These are phyloP conservation scores for Chlorella sorokiniana DNA, from an alignment of 139 green algal species.

Conservation along the genomic window DNA sequence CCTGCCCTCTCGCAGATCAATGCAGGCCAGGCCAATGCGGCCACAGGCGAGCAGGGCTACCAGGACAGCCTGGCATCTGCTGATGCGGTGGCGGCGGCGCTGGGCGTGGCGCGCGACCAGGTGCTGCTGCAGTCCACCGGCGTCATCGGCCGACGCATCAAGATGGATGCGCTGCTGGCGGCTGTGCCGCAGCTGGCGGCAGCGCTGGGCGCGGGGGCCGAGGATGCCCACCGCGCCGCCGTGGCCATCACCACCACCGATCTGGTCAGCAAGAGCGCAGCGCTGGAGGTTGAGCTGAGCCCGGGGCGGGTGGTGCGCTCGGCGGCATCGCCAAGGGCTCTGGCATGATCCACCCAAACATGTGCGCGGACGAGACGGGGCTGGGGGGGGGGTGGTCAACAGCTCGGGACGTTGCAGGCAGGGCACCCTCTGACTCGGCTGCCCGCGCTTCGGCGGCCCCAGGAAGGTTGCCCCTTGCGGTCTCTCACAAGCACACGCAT, in stretches of 20 bases:
- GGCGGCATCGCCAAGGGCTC: constrained; percentile 96
- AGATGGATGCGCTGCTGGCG: constrained; percentile 85
- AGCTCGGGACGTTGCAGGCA: not conserved
- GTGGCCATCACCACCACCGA: constrained; percentile 94
- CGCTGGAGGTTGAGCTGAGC: constrained; percentile 70
- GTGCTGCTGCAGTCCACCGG: constrained; percentile 71
- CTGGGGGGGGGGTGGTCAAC: not conserved
- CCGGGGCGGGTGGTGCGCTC: constrained; percentile 72
- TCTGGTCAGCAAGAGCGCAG: constrained; percentile 86
- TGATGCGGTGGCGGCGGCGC: constrained; percentile 56
- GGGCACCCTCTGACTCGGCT: not conserved
- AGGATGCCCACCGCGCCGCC: constrained; percentile 77
- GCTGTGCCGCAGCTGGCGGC: constrained; percentile 78
- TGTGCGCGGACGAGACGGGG: constrained; percentile 51
- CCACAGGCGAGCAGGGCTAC: constrained; percentile 83
- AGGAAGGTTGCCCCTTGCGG: too few species aligned
- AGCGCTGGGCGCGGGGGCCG: constrained; percentile 55
- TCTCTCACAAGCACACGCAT: not conserved
- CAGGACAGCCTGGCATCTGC: constrained; percentile 65
- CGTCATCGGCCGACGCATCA: constrained; percentile 97
- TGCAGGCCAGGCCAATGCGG: constrained; percentile 96
- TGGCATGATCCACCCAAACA: constrained; percentile 99
- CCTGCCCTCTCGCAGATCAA: constrained; percentile 77
- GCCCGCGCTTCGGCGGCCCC: not conserved
- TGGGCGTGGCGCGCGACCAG: constrained; percentile 68